Conservation (phyloP, 257 asterid genomes). For the Solanum bukasovii region DNA sequence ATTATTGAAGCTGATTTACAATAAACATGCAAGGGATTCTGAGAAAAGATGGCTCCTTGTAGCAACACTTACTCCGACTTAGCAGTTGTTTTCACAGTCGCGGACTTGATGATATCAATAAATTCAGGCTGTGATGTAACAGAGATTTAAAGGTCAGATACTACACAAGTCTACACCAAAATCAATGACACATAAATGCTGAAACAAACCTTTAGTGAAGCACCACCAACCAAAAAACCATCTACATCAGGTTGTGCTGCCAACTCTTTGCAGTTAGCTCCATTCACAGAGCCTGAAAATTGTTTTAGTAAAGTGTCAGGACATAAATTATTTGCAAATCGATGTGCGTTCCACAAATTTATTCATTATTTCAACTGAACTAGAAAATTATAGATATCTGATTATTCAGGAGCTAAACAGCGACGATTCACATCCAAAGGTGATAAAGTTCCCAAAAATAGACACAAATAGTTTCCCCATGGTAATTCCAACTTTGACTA, state of each 20-base stretch:
- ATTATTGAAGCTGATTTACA: background rate
- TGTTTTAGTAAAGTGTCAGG: background rate
- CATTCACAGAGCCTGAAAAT: slow-evolving; percentile 24
- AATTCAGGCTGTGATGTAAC: slow-evolving; percentile 19
- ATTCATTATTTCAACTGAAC: background rate
- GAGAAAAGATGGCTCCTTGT: background rate
- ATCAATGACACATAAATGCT: background rate
- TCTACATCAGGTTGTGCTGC: slow-evolving; percentile 25
- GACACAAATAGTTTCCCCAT: background rate
- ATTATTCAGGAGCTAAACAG: background rate
- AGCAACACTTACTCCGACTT: background rate
- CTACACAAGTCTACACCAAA: background rate
- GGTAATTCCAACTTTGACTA: background rate
- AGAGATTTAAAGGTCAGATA: background rate
- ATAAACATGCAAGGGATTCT: background rate
- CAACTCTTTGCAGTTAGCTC: slow-evolving; percentile 34
- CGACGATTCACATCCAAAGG: background rate
- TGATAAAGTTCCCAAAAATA: background rate
- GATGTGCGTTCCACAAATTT: background rate
- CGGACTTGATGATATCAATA: slow-evolving; percentile 27
- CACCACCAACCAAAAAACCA: slow-evolving; percentile 35
- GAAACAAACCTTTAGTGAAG: slow-evolving; percentile 25
- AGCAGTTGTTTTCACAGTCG: slow-evolving; percentile 13
- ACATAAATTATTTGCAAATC: background rate
- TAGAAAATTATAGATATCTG: background rate